A percentile compares a stretch with the other conserved stretches of the same genome.
Evolutionary conservation across 2,329 filamentous ascomycete genomes (phyloP).

Genomic region (Leptographium lundbergii): DNA sequence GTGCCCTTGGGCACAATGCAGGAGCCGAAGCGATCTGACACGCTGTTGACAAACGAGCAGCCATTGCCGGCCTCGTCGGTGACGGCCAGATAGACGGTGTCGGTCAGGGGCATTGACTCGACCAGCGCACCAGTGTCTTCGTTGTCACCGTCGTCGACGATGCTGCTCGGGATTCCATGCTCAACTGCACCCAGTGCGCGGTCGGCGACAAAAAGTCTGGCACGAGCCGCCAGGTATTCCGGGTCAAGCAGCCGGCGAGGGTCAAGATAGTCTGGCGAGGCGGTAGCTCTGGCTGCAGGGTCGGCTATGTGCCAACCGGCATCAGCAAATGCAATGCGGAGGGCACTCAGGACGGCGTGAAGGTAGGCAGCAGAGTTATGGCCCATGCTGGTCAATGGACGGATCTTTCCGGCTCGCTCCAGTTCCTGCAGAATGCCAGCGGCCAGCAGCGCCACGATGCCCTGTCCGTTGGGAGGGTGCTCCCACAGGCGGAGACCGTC

Average conservation of each 20-base stretch:
- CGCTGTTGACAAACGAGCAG: conserved; percentile 90
- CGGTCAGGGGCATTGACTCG: conserved; percentile 43
- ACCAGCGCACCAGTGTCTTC: background rate
- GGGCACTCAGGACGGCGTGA: conserved; percentile 74
- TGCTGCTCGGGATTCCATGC: background rate
- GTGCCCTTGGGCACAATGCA: conserved; percentile 72
- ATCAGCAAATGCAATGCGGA: conserved; percentile 82
- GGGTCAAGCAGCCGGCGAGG: conserved; percentile 43
- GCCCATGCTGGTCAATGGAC: conserved; percentile 50
- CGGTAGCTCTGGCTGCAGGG: conserved; percentile 41
- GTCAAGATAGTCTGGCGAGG: background rate
- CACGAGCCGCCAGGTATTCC: conserved; percentile 59
- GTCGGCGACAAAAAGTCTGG: conserved; percentile 41
- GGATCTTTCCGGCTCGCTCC: conserved; percentile 62
- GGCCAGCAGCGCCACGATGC: conserved; percentile 85
- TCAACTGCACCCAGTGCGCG: conserved; percentile 36
- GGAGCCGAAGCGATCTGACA: conserved; percentile 77
- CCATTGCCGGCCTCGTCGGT: conserved; percentile 75
- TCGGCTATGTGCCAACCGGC: conserved; percentile 82
- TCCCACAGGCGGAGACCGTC: conserved; percentile 79
- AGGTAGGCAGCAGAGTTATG: conserved; percentile 72
- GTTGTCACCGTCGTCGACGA: background rate
- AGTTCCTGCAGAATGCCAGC: conserved; percentile 79
- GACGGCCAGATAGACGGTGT: conserved; percentile 87
- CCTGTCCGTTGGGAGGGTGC: conserved; percentile 89